A percentile compares a stretch with the other conserved stretches of the same genome.
Conservation (phyloP, 768 basidiomycete species). For the Rhodotorula sphaerocarpa region DNA sequence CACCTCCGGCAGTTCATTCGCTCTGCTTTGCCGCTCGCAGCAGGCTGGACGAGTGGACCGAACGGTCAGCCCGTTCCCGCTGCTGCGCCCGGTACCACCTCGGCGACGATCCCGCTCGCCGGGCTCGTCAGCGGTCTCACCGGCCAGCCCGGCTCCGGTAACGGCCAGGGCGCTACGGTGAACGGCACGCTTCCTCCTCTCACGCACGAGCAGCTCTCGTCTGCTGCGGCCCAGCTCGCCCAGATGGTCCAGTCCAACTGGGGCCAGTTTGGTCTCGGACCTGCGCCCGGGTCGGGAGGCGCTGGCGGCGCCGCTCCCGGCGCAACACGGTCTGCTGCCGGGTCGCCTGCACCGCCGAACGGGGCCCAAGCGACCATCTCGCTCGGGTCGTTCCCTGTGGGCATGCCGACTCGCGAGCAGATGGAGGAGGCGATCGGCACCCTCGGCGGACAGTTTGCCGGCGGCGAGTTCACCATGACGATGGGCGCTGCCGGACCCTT, state of each 20-base stretch:
- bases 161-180: neutral
- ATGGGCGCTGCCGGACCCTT: constrained; percentile 16
- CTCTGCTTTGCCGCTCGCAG: constrained; percentile 47
- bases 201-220: constrained; percentile 39
- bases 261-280: constrained; percentile 34
- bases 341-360: neutral
- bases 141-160: neutral
- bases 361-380: constrained; percentile 32
- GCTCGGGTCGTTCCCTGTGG: constrained; percentile 36
- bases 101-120: neutral
- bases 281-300: constrained; percentile 48
- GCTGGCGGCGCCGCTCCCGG: constrained; percentile 42
- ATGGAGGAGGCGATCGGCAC: constrained; percentile 35
- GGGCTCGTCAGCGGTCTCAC: neutral
- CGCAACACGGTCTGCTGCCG: no score
- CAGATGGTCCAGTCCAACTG: constrained; percentile 39
- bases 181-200: constrained; percentile 34
- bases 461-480: constrained; percentile 29
- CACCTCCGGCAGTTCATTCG: constrained; percentile 64
- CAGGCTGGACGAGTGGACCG: constrained; percentile 31
- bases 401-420: constrained; percentile 36
- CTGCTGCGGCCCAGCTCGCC: constrained; percentile 39
- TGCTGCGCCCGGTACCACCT: no score
- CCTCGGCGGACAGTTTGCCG: constrained; percentile 26
- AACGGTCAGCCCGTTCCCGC: constrained; percentile 29